Conservation (phyloP, 164 flowering plant species). For the Hamamelis virginiana region DNA sequence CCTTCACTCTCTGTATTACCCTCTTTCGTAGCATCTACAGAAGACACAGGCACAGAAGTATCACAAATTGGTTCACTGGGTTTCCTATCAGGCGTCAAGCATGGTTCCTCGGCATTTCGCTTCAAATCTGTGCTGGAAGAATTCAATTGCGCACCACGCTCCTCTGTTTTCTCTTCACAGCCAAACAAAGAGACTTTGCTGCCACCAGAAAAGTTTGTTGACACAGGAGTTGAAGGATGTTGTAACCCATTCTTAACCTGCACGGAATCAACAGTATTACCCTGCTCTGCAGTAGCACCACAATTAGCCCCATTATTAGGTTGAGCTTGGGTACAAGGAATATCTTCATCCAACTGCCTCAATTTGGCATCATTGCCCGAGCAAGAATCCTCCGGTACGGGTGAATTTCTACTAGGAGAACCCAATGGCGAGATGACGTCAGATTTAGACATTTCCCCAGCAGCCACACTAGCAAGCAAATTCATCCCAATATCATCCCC, state of each 20-base stretch:
- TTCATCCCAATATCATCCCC: conserved; percentile 90
- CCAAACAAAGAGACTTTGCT: too few species aligned
- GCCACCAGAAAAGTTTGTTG: too few species aligned
- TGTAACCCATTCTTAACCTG: too few species aligned
- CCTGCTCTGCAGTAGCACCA: conserved; percentile 19
- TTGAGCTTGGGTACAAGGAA: conserved; percentile 1
- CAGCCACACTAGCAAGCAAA: conserved; percentile 93
- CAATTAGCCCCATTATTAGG: too few species aligned
- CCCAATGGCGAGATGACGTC: conserved; percentile 38
- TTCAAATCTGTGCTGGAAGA: conserved; percentile 25
- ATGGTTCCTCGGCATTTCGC: conserved; percentile 18
- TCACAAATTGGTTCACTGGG: conserved; percentile 21
- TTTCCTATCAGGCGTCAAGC: conserved; percentile 13
- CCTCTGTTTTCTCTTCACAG: conserved; percentile 24
- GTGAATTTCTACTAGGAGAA: conserved; percentile 50
- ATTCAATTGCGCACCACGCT: conserved; percentile 19
- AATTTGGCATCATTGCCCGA: conserved; percentile 25
- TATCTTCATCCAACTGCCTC: conserved; percentile 28
- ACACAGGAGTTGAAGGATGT: too few species aligned
- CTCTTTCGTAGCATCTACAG: conserved; percentile 4
- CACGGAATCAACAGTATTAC: conserved; percentile 6
- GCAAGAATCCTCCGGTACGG: conserved; percentile 31
- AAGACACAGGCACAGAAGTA: not conserved
- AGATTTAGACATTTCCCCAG: conserved; percentile 73
- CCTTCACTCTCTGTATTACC: conserved; percentile 13